These are phyloP conservation scores for Zygosaccharomyces sapae DNA, from an alignment of 1,139 yeast genomes.

Conservation along the genomic window DNA sequence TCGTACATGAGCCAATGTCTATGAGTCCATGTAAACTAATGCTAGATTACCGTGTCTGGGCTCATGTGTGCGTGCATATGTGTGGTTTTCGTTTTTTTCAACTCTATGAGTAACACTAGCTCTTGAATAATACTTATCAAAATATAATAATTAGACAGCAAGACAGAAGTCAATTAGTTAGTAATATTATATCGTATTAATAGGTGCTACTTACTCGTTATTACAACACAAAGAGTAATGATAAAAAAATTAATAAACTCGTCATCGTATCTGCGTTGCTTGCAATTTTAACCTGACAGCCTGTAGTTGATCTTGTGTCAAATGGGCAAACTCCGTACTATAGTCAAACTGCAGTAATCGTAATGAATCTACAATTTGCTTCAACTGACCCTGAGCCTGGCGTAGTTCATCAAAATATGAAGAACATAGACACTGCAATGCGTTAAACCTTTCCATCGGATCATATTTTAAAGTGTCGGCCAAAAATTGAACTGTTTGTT, in stretches of 20 bases:
- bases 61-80: not conserved
- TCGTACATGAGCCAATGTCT: not conserved
- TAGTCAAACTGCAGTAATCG: constrained; percentile 28
- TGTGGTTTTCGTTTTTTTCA: constrained; percentile 1
- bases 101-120: too few relatives aligned
- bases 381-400: constrained; percentile 23
- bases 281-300: constrained; percentile 24
- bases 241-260: constrained; percentile 1
- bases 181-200: not conserved
- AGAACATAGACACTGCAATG: constrained; percentile 34
- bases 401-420: constrained; percentile 35
- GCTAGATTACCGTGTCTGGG: not conserved
- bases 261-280: constrained; percentile 17
- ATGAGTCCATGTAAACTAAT: not conserved
- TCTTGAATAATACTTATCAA: too few relatives aligned
- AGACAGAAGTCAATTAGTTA: not conserved
- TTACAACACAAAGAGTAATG: not conserved
- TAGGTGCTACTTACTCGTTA: not conserved
- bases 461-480: constrained; percentile 34
- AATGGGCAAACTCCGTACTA: constrained; percentile 28
- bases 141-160: too few relatives aligned
- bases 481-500: constrained; percentile 32
- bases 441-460: constrained; percentile 34
- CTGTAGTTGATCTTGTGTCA: constrained; percentile 26
- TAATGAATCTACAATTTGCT: constrained; percentile 24